phyloP scores from a whole-genome alignment of 805 yeast genomes.

The Metahyphopichia silvanorum region DNA sequence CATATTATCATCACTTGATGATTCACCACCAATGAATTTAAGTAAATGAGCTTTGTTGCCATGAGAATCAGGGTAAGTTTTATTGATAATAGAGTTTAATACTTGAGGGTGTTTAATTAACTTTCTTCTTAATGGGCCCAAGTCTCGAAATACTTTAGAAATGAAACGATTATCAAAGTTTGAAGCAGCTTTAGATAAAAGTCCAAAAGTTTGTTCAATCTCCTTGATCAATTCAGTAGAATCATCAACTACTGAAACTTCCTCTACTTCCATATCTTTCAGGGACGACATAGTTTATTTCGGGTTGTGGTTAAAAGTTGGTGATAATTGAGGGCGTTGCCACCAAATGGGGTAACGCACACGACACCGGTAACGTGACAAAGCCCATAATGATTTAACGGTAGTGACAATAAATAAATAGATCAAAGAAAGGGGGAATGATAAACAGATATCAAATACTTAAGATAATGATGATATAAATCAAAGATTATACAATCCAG shows the following conservation, averaged over 20 bases:
- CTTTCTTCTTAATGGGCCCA: slow-evolving; percentile 69
- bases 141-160: slow-evolving; percentile 78
- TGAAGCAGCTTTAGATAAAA: slow-evolving; percentile 59
- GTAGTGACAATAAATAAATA: too few relatives aligned
- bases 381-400: too few relatives aligned
- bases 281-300: slow-evolving; percentile 1
- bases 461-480: too few relatives aligned
- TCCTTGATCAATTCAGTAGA: slow-evolving; percentile 24
- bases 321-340: too few relatives aligned
- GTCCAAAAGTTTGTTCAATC: slow-evolving; percentile 41
- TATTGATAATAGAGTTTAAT: slow-evolving; percentile 52
- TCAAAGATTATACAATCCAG: too few relatives aligned
- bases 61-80: slow-evolving; percentile 52
- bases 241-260: slow-evolving; percentile 9
- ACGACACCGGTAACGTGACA: too few relatives aligned
- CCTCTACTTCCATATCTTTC: slow-evolving; percentile 18
- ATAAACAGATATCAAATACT: too few relatives aligned
- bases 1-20: slow-evolving; percentile 11
- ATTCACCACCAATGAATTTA: slow-evolving; percentile 22
- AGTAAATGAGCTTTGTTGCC: slow-evolving; percentile 40
- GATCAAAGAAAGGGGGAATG: too few relatives aligned
- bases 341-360: too few relatives aligned
- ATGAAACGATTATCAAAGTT: slow-evolving; percentile 85
- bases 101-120: slow-evolving; percentile 44
- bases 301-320: slow-evolving; percentile 1